Evolutionary conservation across 2,329 filamentous ascomycete genomes (phyloP), one percentile per base, ranked within the genome.

Genomic region (Cercospora sesami): DNA sequence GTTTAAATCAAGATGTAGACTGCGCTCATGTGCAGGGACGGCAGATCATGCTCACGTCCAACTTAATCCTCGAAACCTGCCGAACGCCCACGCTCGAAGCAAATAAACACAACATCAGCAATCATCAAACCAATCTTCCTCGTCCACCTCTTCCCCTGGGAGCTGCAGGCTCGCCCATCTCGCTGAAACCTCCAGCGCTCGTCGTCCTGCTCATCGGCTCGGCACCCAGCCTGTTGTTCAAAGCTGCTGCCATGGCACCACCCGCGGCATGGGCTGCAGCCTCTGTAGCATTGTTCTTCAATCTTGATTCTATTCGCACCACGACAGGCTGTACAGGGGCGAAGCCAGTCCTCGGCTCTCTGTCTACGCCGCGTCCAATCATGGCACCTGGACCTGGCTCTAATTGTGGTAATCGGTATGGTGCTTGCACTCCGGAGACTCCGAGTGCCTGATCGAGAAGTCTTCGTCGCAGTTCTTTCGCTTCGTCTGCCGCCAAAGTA

Each of bases 361-460:
- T 70, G 60, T 79, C 77, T 10, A 80, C 78, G 14, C 77, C 75
- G 42, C 67, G 65, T 18, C 73, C 76, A 28, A 80, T 76, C 58
- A 75, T 63, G 8, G 78, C 76, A 28, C 72, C 75, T 16, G 78
- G 76, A 7, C 78, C 78, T 7, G 73, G 74, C 65, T 79, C 78
- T 53, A 78, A 67, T 16, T 78, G 68, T 8, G 78, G 78, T 12
- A 79, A 64, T 33, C 78, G 73, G 66, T 77, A 79, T 2, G 78
- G 78, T 16, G 74, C 73, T 30, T 75, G 74, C 6, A 74, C 72
- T 18, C 71, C 70, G 8, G 71, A 70, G 18, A 62, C 68, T 14
- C 74, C 72, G 48, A 78, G 71, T 10, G 78, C 78, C 70, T 79
- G 78, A 64, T 79, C 77, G 21, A 79, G 73, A 8, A 79, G 70